A percentile compares a stretch with the other conserved stretches of the same genome.
Conservation (phyloP, 768 basidiomycete species). For the Hortiboletus flavorubellus region DNA sequence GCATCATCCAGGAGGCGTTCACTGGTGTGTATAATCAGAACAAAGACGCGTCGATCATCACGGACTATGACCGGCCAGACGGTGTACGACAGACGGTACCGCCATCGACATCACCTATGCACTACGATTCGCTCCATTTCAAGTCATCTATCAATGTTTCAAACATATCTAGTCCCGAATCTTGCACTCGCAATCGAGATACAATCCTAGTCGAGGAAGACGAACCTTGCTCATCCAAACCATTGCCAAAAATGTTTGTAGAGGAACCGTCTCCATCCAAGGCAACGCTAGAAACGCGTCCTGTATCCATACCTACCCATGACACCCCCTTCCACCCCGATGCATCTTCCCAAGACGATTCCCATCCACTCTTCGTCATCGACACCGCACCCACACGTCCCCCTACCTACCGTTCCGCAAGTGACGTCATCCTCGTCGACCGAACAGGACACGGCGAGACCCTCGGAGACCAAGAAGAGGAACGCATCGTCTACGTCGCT, state of each 20-base stretch:
- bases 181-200: neutral
- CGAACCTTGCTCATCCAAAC: too few species aligned
- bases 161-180: neutral
- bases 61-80: neutral
- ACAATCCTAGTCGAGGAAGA: neutral
- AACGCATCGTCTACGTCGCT: constrained; percentile 74
- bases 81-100: neutral
- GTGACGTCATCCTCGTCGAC: constrained; percentile 25
- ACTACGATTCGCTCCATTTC: constrained; percentile 3
- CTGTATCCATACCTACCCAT: neutral
- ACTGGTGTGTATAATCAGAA: constrained; percentile 35
- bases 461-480: constrained; percentile 31
- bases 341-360: neutral
- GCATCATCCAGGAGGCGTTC: constrained; percentile 34
- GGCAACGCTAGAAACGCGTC: neutral
- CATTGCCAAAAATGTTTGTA: neutral
- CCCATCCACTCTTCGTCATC: constrained; percentile 31
- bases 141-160: neutral
- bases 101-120: neutral
- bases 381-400: constrained; percentile 37
- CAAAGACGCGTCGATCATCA: neutral
- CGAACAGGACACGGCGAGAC: constrained; percentile 12
- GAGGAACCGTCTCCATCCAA: neutral
- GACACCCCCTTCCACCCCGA: neutral
- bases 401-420: constrained; percentile 1